These are phyloP conservation scores for Fraxinus paxiana DNA, from an alignment of 305 asterid genomes.

Conservation along the genomic window DNA sequence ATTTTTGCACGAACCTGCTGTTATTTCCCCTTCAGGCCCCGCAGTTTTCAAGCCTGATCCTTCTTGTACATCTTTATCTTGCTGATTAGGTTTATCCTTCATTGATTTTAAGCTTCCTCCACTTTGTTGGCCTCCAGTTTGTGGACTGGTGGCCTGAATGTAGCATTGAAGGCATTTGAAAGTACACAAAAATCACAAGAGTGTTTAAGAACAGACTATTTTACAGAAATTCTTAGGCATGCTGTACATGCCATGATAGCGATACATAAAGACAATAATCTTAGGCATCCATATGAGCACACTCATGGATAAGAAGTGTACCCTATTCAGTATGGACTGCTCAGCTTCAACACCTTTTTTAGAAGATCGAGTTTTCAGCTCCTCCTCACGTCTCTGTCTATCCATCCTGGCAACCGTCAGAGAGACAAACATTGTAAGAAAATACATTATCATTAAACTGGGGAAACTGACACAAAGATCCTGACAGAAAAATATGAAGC, in stretches of 20 bases:
- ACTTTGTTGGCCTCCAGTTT: constrained; percentile 61
- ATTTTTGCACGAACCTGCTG: constrained; percentile 63
- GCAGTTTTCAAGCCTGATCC: constrained; percentile 75
- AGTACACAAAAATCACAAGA: constrained; percentile 6
- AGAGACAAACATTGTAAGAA: neutral
- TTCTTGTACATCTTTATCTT: constrained; percentile 79
- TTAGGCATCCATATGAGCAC: neutral
- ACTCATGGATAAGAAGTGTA: constrained; percentile 23
- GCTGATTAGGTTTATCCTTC: constrained; percentile 76
- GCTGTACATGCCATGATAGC: neutral
- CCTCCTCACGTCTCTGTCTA: constrained; percentile 93
- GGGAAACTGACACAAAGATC: neutral
- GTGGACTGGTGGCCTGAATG: constrained; percentile 83
- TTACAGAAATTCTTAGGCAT: neutral
- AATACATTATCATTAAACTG: constrained; percentile 4
- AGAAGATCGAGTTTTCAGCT: constrained; percentile 75
- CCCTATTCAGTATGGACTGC: constrained; percentile 78
- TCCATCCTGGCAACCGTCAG: constrained; percentile 71
- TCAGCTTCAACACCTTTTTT: constrained; percentile 79
- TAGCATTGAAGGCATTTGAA: constrained; percentile 16
- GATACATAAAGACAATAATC: neutral
- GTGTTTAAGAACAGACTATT: neutral
- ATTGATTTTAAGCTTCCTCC: constrained; percentile 75
- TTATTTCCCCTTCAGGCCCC: constrained; percentile 92
- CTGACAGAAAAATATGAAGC: neutral